Base-by-base conservation (phyloP, 1,284 basidiomycete species). In the Tetrapyrgos nigripes region DNA sequence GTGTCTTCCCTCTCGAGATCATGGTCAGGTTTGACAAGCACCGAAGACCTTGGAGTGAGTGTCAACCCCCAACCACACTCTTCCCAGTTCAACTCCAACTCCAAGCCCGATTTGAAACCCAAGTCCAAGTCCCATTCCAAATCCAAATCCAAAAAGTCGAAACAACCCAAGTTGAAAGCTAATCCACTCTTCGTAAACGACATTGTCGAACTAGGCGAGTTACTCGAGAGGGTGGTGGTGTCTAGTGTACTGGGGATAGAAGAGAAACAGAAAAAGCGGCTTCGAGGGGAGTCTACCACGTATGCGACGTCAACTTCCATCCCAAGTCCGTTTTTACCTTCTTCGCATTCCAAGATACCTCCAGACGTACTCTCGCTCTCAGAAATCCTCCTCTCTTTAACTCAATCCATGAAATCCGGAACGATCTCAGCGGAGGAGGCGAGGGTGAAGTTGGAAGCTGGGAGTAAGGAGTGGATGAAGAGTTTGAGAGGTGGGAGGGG, bases 391-490 rank as follows among this genome's bases (percentile, higher is more conserved):
- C 73, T 79, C 10, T 75, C 72, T 31, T 74, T 58, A 17, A 53
- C 43, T 17, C 50, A 52, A 13, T 24, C 77, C 11, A 83, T 83
- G 81, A 72, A 65, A 0, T 63, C 71, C 3, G 79, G 79, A 24
- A 75, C 72, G 23, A 82, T 82, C 59, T 73, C 72, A 19, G 80
- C 81, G 1, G 79, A 83, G 31, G 79, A 79, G 50, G 68, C 79
- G 1, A 72, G 78, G 14, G 77, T 77, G 53, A 68, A 81, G 43
- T 80, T 82, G 55, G 81, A 83, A 59, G 78, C 78, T 27, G 50
- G 56, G 1, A 33, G n/a, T 40, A 9, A 14, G 31, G 31, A 33
- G 2, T 50, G 47, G 49, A 57, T 43, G 14, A 37, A 51, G 55
- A 55, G 28, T 13, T 14, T 37, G 27, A 27, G 23, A 19, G 48